phyloP scores from a whole-genome alignment of 352 stramenopile genomes.

The Phytophthora kernoviae region DNA sequence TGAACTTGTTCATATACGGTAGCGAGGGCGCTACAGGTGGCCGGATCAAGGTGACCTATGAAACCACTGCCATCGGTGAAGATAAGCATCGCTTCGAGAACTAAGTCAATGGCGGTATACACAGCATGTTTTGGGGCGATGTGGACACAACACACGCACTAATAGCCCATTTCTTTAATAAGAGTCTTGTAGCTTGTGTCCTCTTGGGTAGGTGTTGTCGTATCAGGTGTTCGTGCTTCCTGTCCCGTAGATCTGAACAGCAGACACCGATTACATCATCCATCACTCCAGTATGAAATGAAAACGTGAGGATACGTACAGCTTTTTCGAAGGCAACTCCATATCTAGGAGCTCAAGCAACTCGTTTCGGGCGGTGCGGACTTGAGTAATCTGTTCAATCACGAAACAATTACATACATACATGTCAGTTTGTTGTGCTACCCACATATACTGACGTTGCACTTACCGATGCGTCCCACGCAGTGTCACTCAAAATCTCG shows the following conservation, averaged over 20 bases:
- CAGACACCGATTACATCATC: not conserved
- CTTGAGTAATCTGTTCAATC: slow-evolving; percentile 47
- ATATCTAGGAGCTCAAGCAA: slow-evolving; percentile 70
- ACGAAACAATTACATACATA: slow-evolving; percentile 4
- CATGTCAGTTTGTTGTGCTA: not conserved
- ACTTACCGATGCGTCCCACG: slow-evolving; percentile 80
- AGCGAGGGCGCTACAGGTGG: slow-evolving; percentile 80
- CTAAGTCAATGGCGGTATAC: slow-evolving; percentile 10
- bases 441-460: not conserved
- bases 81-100: slow-evolving; percentile 34
- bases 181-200: slow-evolving; percentile 57
- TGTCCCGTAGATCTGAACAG: not conserved
- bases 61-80: slow-evolving; percentile 40
- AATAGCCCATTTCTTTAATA: slow-evolving; percentile 83
- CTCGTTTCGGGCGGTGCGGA: slow-evolving; percentile 59
- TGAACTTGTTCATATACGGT: slow-evolving; percentile 80
- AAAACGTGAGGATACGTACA: slow-evolving; percentile 35
- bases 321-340: slow-evolving; percentile 61
- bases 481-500: slow-evolving; percentile 80
- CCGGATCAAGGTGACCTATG: slow-evolving; percentile 67
- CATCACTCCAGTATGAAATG: not conserved
- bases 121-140: not conserved
- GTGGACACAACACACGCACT: slow-evolving; percentile 4
- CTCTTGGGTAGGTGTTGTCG: slow-evolving; percentile 10
- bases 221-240: not conserved